Conservation (phyloP, 495 filamentous ascomycete genomes). For the Extremus antarcticus region DNA sequence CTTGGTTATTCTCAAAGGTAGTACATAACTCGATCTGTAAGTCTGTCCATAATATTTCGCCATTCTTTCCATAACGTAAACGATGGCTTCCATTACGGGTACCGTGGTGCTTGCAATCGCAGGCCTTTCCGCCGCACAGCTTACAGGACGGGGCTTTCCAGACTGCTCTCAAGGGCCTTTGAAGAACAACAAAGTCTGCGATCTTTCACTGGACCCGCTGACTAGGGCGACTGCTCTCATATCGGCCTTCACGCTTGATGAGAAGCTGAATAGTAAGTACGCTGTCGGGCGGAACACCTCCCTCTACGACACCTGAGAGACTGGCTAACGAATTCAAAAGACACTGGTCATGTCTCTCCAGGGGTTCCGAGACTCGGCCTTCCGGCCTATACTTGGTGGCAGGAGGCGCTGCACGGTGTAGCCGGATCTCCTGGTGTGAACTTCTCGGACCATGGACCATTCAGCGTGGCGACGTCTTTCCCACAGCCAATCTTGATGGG, state of each 20-base stretch:
- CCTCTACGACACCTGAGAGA: too few relatives aligned
- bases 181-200: slow-evolving; percentile 36
- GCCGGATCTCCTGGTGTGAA: slow-evolving; percentile 40
- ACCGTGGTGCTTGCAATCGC: background rate
- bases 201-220: slow-evolving; percentile 30
- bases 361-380: slow-evolving; percentile 49
- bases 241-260: slow-evolving; percentile 34
- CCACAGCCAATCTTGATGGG: slow-evolving; percentile 50
- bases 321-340: too few relatives aligned
- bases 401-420: slow-evolving; percentile 49
- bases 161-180: slow-evolving; percentile 28
- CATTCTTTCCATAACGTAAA: background rate
- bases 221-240: slow-evolving; percentile 35
- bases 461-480: slow-evolving; percentile 50
- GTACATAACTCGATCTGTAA: background rate
- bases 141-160: slow-evolving; percentile 17
- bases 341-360: slow-evolving; percentile 42
- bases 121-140: background rate
- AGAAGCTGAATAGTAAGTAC: slow-evolving; percentile 47
- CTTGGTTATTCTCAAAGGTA: too few relatives aligned
- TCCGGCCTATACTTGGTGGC: slow-evolving; percentile 44
- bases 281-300: too few relatives aligned
- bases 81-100: slow-evolving; percentile 1
- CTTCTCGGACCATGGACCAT: slow-evolving; percentile 40
- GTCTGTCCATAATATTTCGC: background rate